Evolutionary conservation across 2,329 filamentous ascomycete genomes (phyloP), one percentile per base, ranked within the genome.

Genomic region (Penicillium nordicum): DNA sequence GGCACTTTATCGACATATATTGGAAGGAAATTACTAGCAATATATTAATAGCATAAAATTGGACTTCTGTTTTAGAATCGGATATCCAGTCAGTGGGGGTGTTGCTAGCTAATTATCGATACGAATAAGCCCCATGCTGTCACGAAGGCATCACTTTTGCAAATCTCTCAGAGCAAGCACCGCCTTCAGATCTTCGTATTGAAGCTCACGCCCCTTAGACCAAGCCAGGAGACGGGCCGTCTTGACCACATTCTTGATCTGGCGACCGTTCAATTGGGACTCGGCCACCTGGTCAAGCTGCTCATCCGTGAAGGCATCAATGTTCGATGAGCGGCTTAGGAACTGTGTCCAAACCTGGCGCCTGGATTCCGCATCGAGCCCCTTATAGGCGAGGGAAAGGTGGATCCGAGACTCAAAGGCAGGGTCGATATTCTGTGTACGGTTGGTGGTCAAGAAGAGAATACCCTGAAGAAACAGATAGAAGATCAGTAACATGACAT

Each of bases 401-500:
- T 72, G 78, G 36, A 81, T 79, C 8, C 79, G 72, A 29, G 74
- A 77, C 52, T 79, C 73, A 49, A 81, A 80, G 0, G 80, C 80
- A 53, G 79, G 78, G 49, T 82, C 80, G 4, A 82, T 74, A 1
- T 70, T 69, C 16, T 78, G 77, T 6, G 80, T 75, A 3, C 79
- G 73, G 67, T 82, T 83, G 9, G 79, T 82, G 0, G 80, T 83
- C 4, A 82, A 69, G 66, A 80, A 76, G 36, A 80, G 68, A 46
- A 79, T 77, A 8, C 76, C 77, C 57, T 76, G 63, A 58, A 73
- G 71, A 61, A 9, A 72, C 72, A 57, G 69, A 72, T 57, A 73
- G 68, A 40, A 27, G n/a, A 12, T 78, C 63, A 14, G 70, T 64
- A 16, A 69, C 68, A 11, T 75, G 60, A 64, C 4, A 23, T 42